phyloP scores from a whole-genome alignment of 345 rosid species.

The Camelina sativa region DNA sequence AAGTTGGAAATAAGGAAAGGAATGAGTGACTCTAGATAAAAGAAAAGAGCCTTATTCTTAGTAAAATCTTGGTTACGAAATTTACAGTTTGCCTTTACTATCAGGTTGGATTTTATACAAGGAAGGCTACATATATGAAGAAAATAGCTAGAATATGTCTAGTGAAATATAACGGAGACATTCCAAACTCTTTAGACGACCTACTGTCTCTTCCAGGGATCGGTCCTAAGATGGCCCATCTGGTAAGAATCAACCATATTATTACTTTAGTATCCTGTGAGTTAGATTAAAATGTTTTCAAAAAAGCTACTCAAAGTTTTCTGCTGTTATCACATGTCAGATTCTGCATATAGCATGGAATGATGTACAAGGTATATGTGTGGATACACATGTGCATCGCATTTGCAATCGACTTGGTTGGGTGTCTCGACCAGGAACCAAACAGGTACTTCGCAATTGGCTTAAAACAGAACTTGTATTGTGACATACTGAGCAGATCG shows the following conservation, averaged over 20 bases:
- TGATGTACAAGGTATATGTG: slow-evolving; percentile 91
- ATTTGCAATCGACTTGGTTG: slow-evolving; percentile 96
- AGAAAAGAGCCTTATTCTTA: not conserved
- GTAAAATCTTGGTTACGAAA: slow-evolving; percentile 6
- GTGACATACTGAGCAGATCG: not conserved
- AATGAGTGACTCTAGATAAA: not conserved
- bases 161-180: slow-evolving; percentile 76
- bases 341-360: slow-evolving; percentile 94
- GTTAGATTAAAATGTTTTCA: too few species aligned
- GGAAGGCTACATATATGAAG: slow-evolving; percentile 91
- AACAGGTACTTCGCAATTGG: slow-evolving; percentile 52
- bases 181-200: slow-evolving; percentile 82
- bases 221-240: slow-evolving; percentile 82
- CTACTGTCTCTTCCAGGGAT: slow-evolving; percentile 90
- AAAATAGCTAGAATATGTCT: slow-evolving; percentile 85
- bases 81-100: slow-evolving; percentile 21
- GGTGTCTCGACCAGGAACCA: slow-evolving; percentile 76
- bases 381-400: slow-evolving; percentile 95
- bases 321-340: slow-evolving; percentile 46
- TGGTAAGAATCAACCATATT: slow-evolving; percentile 35
- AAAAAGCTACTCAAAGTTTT: too few species aligned
- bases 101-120: slow-evolving; percentile 89
- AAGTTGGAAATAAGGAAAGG: not conserved
- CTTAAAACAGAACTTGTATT: not conserved
- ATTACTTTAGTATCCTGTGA: too few species aligned